These are phyloP conservation scores for Fusarium aywerte DNA, from an alignment of 2,329 filamentous ascomycete species.

Conservation along the genomic window DNA sequence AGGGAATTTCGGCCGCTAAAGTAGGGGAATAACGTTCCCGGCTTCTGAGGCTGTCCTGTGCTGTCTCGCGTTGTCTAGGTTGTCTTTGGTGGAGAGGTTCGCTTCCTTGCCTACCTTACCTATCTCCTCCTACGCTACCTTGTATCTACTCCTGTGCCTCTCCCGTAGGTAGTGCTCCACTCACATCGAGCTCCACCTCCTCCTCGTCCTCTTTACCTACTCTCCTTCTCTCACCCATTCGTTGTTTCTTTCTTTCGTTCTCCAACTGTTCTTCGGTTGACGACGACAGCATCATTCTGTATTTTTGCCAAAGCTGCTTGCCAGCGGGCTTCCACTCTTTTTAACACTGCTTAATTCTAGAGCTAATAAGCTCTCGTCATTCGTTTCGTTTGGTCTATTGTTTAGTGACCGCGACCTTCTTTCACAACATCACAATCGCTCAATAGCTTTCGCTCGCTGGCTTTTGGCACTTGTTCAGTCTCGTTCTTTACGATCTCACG, in stretches of 20 bases:
- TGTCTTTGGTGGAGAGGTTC: constrained; percentile 23
- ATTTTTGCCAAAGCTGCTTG: constrained; percentile 55
- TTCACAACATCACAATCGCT: constrained; percentile 38
- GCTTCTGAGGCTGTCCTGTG: constrained; percentile 22
- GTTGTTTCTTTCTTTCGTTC: constrained; percentile 48
- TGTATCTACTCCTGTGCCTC: constrained; percentile 32
- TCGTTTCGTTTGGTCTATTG: constrained; percentile 43
- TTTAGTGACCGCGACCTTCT: constrained; percentile 40
- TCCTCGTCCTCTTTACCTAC: constrained; percentile 43
- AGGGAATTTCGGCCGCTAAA: constrained; percentile 10
- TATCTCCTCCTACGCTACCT: background rate
- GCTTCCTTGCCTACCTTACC: background rate
- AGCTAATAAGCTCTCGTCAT: constrained; percentile 37
- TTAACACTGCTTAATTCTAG: constrained; percentile 41
- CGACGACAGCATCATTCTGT: constrained; percentile 40
- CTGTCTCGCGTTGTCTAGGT: constrained; percentile 7
- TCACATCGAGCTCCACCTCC: constrained; percentile 24
- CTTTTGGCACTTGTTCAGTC: constrained; percentile 29
- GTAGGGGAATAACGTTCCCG: constrained; percentile 8
- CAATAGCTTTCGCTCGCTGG: constrained; percentile 35
- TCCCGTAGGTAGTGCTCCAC: constrained; percentile 36
- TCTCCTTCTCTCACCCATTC: constrained; percentile 48
- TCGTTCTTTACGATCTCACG: constrained; percentile 13
- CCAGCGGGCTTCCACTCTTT: constrained; percentile 64
- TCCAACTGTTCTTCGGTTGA: constrained; percentile 52